A percentile compares a stretch with the other conserved stretches of the same genome.
Conservation (phyloP, 108 stramenopile species). For the Aurantiochytrium sp. region DNA sequence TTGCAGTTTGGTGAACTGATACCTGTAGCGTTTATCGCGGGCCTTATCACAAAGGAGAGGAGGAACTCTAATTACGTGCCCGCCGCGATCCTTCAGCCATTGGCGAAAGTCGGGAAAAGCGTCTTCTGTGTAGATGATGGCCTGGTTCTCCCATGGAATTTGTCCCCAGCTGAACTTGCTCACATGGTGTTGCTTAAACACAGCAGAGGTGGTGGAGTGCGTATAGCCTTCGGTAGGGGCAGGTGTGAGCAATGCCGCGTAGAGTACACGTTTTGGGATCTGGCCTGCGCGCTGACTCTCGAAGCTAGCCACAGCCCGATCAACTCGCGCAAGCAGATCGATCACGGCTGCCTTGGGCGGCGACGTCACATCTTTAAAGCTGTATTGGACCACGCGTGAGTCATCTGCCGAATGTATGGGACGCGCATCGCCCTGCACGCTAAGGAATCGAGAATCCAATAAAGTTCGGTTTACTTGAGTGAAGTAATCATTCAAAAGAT, state of each 20-base stretch:
- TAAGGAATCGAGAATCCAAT: no score
- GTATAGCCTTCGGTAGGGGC: not conserved
- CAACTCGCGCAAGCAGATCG: no score
- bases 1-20: not conserved
- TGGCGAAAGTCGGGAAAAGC: not conserved
- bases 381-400: no score
- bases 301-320: no score
- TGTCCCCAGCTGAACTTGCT: not conserved
- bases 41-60: not conserved
- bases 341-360: no score
- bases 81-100: not conserved
- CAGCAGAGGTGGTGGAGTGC: not conserved
- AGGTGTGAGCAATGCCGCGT: not conserved
- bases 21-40: not conserved
- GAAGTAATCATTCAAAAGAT: no score
- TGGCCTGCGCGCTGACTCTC: no score
- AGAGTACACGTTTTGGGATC: not conserved
- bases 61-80: not conserved
- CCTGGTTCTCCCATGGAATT: not conserved
- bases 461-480: no score
- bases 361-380: no score
- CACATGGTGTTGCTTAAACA: not conserved
- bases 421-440: no score
- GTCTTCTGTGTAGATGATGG: not conserved
- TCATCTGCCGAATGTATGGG: no score